phyloP scores from a whole-genome alignment of 805 yeast genomes.

The Jamesozyma gamospora region DNA sequence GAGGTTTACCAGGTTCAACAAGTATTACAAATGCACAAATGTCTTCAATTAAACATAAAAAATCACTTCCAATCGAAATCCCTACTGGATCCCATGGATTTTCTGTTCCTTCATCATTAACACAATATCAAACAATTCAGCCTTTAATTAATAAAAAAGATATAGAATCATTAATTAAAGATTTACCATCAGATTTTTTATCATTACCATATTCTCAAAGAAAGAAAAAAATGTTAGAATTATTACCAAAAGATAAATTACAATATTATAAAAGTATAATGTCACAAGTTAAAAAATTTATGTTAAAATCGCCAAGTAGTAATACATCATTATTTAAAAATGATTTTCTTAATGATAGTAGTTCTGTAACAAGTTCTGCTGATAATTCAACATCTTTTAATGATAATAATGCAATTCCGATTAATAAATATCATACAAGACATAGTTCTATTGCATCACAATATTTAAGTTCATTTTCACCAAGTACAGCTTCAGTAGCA shows the following conservation, averaged over 20 bases:
- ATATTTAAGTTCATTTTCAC: slow-evolving; percentile 26
- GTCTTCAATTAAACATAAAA: slow-evolving; percentile 1
- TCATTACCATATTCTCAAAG: slow-evolving; percentile 54
- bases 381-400: background rate
- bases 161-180: slow-evolving; percentile 24
- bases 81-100: background rate
- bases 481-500: slow-evolving; percentile 16
- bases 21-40: slow-evolving; percentile 1
- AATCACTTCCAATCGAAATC: slow-evolving; percentile 1
- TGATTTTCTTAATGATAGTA: slow-evolving; percentile 1
- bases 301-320: slow-evolving; percentile 19
- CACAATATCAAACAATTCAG: background rate
- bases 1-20: slow-evolving; percentile 1
- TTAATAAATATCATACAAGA: slow-evolving; percentile 10
- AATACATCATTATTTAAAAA: slow-evolving; percentile 13
- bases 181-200: slow-evolving; percentile 43
- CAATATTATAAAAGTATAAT: slow-evolving; percentile 28
- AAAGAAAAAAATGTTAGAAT: slow-evolving; percentile 32
- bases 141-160: slow-evolving; percentile 13
- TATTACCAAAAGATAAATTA: slow-evolving; percentile 30
- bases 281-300: slow-evolving; percentile 21
- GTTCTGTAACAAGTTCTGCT: background rate
- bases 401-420: background rate
- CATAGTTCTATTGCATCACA: slow-evolving; percentile 29
- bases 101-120: slow-evolving; percentile 3